phyloP scores from a whole-genome alignment of 805 yeast species.

The Alloascoidea hylecoeti region DNA sequence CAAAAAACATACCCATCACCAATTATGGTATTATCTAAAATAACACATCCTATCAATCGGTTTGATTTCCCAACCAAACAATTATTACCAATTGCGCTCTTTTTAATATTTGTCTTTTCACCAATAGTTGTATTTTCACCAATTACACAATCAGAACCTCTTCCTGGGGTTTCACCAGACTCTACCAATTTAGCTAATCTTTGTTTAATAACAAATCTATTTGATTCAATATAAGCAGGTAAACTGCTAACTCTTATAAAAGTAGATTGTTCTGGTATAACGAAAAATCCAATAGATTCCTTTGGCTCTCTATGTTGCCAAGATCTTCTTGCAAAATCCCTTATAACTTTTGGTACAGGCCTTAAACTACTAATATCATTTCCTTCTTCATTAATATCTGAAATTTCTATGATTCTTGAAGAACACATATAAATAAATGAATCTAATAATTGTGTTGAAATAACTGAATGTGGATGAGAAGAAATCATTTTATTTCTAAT shows the following conservation, averaged over 20 bases:
- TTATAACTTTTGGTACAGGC: slow-evolving; percentile 51
- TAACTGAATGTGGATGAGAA: slow-evolving; percentile 69
- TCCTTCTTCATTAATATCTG: slow-evolving; percentile 22
- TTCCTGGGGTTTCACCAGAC: slow-evolving; percentile 49
- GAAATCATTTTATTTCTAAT: slow-evolving; percentile 81
- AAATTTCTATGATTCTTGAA: slow-evolving; percentile 33
- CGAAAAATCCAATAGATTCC: slow-evolving; percentile 55
- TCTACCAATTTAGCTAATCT: slow-evolving; percentile 28
- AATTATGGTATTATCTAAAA: slow-evolving; percentile 54
- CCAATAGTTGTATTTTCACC: slow-evolving; percentile 58
- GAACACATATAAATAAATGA: slow-evolving; percentile 60
- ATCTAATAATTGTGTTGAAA: slow-evolving; percentile 64
- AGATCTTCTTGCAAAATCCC: slow-evolving; percentile 83
- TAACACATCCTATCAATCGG: slow-evolving; percentile 74
- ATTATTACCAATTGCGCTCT: slow-evolving; percentile 63
- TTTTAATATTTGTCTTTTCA: slow-evolving; percentile 76
- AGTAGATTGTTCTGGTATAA: slow-evolving; percentile 52
- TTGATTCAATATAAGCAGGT: slow-evolving; percentile 80
- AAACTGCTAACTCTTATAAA: slow-evolving; percentile 72
- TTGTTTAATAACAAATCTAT: slow-evolving; percentile 54
- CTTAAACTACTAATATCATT: slow-evolving; percentile 18
- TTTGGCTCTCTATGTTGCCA: slow-evolving; percentile 61
- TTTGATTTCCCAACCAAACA: slow-evolving; percentile 78
- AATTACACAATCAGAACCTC: slow-evolving; percentile 79
- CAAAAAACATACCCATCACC: slow-evolving; percentile 54